Percentiles rank a stretch among this genome's conserved stretches.
These are phyloP conservation scores for Gnetum montanum DNA, from an alignment of 75 land plant species.

Conservation along the genomic window DNA sequence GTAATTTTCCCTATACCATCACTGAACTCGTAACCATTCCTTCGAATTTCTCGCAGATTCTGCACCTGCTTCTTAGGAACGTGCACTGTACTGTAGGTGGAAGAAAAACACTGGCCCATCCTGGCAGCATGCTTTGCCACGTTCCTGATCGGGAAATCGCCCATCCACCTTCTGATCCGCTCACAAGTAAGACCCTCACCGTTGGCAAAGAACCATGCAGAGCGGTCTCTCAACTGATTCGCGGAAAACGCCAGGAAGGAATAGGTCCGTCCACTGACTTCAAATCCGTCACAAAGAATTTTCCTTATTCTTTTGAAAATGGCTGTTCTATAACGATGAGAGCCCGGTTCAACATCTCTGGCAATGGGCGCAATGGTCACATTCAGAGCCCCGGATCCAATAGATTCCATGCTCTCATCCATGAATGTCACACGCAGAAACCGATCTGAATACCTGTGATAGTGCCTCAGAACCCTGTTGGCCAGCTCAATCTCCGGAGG, in stretches of 20 bases:
- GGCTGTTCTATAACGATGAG: constrained; percentile 22
- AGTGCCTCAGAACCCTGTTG: constrained; percentile 71
- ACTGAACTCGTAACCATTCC: constrained; percentile 59
- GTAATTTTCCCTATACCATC: constrained; percentile 86
- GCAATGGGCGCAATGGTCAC: constrained; percentile 48
- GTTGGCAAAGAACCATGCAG: constrained; percentile 93
- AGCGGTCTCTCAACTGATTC: constrained; percentile 70
- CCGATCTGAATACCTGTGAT: constrained; percentile 40
- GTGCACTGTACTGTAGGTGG: constrained; percentile 62
- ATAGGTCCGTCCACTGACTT: constrained; percentile 53
- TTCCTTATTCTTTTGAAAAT: constrained; percentile 30
- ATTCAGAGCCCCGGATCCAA: constrained; percentile 22
- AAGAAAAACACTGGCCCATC: constrained; percentile 94
- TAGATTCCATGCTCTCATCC: constrained; percentile 57
- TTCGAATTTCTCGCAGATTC: constrained; percentile 33
- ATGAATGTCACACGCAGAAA: constrained; percentile 69
- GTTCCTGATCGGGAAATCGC: constrained; percentile 43
- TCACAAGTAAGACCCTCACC: constrained; percentile 13
- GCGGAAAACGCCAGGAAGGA: constrained; percentile 83
- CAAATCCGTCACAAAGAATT: constrained; percentile 39
- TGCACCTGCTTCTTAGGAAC: constrained; percentile 36
- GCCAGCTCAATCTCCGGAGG: constrained; percentile 82
- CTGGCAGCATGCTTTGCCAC: constrained; percentile 91
- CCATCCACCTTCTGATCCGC: constrained; percentile 75
- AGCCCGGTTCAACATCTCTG: constrained; percentile 21